phyloP scores from a whole-genome alignment of 2,329 filamentous ascomycete species.

The Pseudocercospora vitis region DNA sequence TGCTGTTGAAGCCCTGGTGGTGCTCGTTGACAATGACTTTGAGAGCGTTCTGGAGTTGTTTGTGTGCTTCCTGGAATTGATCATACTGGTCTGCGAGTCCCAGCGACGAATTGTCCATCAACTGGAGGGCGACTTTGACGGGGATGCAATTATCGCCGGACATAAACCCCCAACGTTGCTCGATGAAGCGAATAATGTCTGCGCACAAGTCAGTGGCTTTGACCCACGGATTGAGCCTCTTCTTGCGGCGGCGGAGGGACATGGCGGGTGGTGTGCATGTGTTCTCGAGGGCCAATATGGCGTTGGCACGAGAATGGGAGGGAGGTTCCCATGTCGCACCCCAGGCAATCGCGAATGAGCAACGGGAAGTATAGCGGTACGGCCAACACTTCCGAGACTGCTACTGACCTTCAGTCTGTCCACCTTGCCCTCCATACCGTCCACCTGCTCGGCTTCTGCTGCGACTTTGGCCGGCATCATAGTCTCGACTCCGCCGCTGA shows the following conservation, averaged over 20 bases:
- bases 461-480: conserved; percentile 32
- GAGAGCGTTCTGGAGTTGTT: conserved; percentile 85
- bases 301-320: not conserved
- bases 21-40: conserved; percentile 98
- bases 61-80: conserved; percentile 79
- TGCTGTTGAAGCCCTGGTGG: conserved; percentile 98
- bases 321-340: conserved; percentile 6
- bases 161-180: conserved; percentile 89
- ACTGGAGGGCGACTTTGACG: conserved; percentile 88
- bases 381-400: not conserved
- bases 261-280: too few relatives aligned
- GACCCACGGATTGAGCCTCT: not conserved
- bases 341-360: conserved; percentile 8
- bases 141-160: conserved; percentile 84
- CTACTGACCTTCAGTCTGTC: conserved; percentile 45
- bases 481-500: conserved; percentile 44
- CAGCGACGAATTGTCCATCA: conserved; percentile 91
- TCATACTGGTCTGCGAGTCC: conserved; percentile 85
- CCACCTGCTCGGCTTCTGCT: conserved; percentile 34
- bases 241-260: not conserved
- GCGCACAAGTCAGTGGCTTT: conserved; percentile 9
- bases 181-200: conserved; percentile 77
- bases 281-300: not conserved
- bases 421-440: conserved; percentile 41
- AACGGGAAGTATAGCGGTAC: conserved; percentile 2